Conservation (phyloP, 1,284 basidiomycete genomes). For the Trametes polyzona region DNA sequence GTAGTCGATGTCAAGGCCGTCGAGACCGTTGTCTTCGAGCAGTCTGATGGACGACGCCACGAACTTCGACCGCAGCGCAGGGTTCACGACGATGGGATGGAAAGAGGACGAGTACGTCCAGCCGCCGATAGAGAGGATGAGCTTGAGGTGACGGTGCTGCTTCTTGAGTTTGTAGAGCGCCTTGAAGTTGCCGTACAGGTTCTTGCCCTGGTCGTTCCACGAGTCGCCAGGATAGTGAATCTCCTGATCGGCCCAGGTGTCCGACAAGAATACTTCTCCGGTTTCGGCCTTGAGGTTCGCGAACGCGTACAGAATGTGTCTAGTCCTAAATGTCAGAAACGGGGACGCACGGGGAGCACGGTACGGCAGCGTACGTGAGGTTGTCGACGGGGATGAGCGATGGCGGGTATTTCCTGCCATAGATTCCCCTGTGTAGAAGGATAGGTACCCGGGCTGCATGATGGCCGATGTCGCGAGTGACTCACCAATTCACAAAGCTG, state of each 20-base stretch:
- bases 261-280: slow-evolving; percentile 88
- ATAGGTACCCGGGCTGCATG: not conserved
- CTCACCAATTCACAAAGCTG: slow-evolving; percentile 79
- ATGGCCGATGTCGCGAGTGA: not conserved
- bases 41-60: slow-evolving; percentile 79
- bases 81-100: slow-evolving; percentile 74
- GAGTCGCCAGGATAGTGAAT: slow-evolving; percentile 86
- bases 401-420: slow-evolving; percentile 87
- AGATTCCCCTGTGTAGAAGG: slow-evolving; percentile 80
- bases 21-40: slow-evolving; percentile 72
- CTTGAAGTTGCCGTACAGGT: slow-evolving; percentile 95
- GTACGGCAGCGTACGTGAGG: slow-evolving; percentile 71
- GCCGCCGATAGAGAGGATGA: slow-evolving; percentile 87
- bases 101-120: slow-evolving; percentile 88
- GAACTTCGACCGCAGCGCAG: slow-evolving; percentile 70
- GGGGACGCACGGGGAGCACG: not conserved
- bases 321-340: slow-evolving; percentile 33
- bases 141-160: slow-evolving; percentile 82
- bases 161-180: slow-evolving; percentile 91
- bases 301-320: slow-evolving; percentile 88
- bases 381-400: slow-evolving; percentile 79
- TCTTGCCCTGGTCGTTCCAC: slow-evolving; percentile 85
- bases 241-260: slow-evolving; percentile 92
- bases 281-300: slow-evolving; percentile 83
- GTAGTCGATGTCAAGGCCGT: slow-evolving; percentile 83